Evolutionary conservation across 2,329 filamentous ascomycete genomes (phyloP).

Genomic region (Sporothrix humicola): DNA sequence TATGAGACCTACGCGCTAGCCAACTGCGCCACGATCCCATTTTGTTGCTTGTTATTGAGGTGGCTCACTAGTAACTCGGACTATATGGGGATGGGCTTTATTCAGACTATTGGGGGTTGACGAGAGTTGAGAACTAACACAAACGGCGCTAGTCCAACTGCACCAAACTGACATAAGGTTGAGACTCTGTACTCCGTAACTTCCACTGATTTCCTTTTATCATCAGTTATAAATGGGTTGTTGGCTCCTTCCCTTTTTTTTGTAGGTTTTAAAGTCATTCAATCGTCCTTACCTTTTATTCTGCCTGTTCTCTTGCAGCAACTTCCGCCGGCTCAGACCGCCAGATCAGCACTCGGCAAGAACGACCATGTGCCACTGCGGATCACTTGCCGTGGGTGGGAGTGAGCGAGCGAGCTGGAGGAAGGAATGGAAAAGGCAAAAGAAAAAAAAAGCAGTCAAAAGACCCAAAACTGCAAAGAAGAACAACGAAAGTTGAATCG

Average conservation of each 20-base stretch:
- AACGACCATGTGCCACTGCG: neutral
- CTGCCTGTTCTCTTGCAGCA: neutral
- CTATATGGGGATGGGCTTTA: neutral
- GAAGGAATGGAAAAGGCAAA: neutral
- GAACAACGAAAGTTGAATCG: neutral
- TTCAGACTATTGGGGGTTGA: neutral
- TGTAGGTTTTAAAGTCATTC: neutral
- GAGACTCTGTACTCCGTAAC: neutral
- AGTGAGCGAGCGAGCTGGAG: neutral
- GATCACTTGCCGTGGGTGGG: conserved; percentile 10
- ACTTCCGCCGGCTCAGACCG: neutral
- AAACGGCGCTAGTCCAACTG: neutral
- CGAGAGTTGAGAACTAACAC: neutral
- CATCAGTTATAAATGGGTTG: neutral
- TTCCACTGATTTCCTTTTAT: too few relatives aligned
- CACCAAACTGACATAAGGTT: neutral
- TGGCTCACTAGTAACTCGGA: neutral
- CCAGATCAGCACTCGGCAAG: conserved; percentile 10
- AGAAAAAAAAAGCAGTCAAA: neutral
- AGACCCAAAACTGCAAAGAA: neutral
- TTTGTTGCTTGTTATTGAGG: neutral
- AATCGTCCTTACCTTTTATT: neutral
- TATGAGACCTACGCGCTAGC: conserved; percentile 32
- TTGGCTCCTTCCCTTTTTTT: neutral
- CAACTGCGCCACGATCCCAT: conserved; percentile 31